Evolutionary conservation across 371 early-diverging fungal species (phyloP).

Genomic region (Dichotomocladium elegans): DNA sequence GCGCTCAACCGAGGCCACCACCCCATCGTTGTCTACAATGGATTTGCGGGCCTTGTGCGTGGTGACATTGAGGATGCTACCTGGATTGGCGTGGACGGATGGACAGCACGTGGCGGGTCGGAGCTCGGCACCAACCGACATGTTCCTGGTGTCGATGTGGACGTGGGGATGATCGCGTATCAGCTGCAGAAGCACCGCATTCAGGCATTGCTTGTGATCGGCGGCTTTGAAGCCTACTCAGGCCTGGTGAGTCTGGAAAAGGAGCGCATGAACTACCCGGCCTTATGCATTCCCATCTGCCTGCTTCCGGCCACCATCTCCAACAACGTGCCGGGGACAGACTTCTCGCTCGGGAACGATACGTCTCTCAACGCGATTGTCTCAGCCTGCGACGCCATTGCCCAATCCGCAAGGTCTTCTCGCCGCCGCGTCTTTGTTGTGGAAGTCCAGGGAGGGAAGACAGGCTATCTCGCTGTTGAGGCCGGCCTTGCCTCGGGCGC

Average conservation of each 20-base stretch:
- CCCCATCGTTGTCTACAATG: slow-evolving; percentile 84
- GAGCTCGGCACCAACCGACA: slow-evolving; percentile 93
- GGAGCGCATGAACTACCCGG: slow-evolving; percentile 72
- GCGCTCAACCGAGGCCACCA: slow-evolving; percentile 81
- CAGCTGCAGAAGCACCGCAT: slow-evolving; percentile 88
- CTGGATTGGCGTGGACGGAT: slow-evolving; percentile 89
- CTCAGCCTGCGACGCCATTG: slow-evolving; percentile 90
- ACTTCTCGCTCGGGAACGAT: slow-evolving; percentile 93
- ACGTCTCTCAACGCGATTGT: slow-evolving; percentile 98
- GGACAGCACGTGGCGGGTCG: slow-evolving; percentile 92
- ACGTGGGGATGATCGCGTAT: slow-evolving; percentile 77
- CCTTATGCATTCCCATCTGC: slow-evolving; percentile 91
- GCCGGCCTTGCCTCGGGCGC: slow-evolving; percentile 94
- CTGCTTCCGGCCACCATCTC: slow-evolving; percentile 95
- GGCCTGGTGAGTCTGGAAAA: slow-evolving; percentile 68
- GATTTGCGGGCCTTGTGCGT: slow-evolving; percentile 88
- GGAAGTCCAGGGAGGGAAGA: slow-evolving; percentile 97
- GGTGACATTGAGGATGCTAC: slow-evolving; percentile 72
- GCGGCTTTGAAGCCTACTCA: slow-evolving; percentile 93
- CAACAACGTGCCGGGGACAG: slow-evolving; percentile 99
- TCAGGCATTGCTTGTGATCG: slow-evolving; percentile 88
- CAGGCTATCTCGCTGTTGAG: slow-evolving; percentile 94
- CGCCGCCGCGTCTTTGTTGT: slow-evolving; percentile 97
- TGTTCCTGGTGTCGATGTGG: slow-evolving; percentile 77
- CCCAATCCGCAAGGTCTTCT: slow-evolving; percentile 86